phyloP scores from a whole-genome alignment of 177 flowering plant genomes.

The Vitis hybrid region DNA sequence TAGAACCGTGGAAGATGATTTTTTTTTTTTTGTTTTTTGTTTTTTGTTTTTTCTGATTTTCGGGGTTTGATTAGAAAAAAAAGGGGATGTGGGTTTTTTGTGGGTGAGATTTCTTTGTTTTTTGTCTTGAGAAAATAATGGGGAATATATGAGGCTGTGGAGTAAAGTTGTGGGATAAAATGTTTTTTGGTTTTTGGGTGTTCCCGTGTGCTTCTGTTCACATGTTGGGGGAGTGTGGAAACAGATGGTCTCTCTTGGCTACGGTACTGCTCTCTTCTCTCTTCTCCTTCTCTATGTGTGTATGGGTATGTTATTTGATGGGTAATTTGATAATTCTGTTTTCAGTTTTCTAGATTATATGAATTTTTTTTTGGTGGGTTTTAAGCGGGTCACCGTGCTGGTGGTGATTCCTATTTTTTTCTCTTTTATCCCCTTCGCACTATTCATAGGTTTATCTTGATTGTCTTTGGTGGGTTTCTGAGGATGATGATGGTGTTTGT shows the following conservation, averaged over 20 bases:
- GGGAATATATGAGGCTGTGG: conserved; percentile 44
- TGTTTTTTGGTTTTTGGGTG: conserved; percentile 18
- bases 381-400: neutral
- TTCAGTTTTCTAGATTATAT: no score
- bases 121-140: neutral
- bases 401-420: neutral
- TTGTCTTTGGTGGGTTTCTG: no score
- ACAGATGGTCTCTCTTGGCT: neutral
- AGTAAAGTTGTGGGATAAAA: conserved; percentile 8
- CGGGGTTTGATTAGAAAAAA: no score
- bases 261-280: conserved; percentile 7
- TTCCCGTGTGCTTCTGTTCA: conserved; percentile 49
- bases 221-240: conserved; percentile 25
- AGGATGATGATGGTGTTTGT: no score
- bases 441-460: no score
- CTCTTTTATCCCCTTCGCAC: no score
- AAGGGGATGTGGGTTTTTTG: conserved; percentile 6
- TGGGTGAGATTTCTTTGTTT: conserved; percentile 11
- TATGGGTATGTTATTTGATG: neutral
- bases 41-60: no score
- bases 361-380: conserved; percentile 2
- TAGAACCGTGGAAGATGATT: neutral
- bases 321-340: neutral
- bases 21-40: conserved; percentile 6
- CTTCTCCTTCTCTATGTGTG: conserved; percentile 8